Percentiles rank a stretch among this genome's conserved stretches.
These are phyloP conservation scores for Pyracantha coccinea DNA, from an alignment of 331 rosid genomes.

Conservation along the genomic window DNA sequence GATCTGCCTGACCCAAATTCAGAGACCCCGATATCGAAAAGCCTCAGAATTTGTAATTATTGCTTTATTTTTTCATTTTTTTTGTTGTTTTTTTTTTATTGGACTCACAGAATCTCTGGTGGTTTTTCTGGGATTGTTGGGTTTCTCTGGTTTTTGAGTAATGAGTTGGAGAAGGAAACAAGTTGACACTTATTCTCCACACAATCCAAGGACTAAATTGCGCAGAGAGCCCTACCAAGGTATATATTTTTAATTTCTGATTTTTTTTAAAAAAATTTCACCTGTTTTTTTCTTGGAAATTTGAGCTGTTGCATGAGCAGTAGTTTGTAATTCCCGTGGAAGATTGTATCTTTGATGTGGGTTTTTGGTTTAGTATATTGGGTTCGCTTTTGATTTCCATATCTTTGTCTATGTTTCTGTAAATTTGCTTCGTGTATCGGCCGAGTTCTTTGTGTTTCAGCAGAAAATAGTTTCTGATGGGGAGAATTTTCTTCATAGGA, in stretches of 20 bases:
- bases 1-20: neutral
- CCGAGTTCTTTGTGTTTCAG: no score
- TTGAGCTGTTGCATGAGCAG: neutral
- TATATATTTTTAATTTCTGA: neutral
- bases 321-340: neutral
- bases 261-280: neutral
- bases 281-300: neutral
- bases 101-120: neutral
- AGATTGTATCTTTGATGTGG: neutral
- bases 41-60: neutral
- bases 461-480: no score
- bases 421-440: no score
- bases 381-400: slow-evolving; percentile 6
- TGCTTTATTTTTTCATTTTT: neutral
- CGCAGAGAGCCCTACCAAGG: slow-evolving; percentile 56
- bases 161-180: slow-evolving; percentile 47
- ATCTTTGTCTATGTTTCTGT: neutral
- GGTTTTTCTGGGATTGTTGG: slow-evolving; percentile 26
- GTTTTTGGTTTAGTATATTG: neutral
- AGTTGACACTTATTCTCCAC: slow-evolving; percentile 29
- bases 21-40: neutral
- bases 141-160: neutral
- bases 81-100: neutral
- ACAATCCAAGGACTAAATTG: slow-evolving; percentile 25
- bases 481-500: neutral